These are phyloP conservation scores for Aspergillus avenaceus DNA, from an alignment of 495 filamentous ascomycete species.

Conservation along the genomic window DNA sequence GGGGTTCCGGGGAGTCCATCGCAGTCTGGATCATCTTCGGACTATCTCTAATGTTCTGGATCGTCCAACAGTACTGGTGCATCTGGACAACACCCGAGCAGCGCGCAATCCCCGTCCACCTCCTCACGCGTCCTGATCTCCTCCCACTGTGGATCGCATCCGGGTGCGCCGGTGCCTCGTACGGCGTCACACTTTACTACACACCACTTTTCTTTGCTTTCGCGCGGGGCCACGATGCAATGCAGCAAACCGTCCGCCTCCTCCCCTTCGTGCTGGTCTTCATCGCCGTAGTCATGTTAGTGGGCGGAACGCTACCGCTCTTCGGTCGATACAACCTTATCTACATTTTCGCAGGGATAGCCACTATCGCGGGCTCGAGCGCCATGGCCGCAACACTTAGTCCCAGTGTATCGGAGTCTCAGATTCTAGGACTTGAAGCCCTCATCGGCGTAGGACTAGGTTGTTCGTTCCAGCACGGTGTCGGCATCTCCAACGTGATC, in stretches of 20 bases:
- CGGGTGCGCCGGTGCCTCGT: constrained; percentile 7
- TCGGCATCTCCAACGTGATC: constrained; percentile 9
- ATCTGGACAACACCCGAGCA: constrained; percentile 6
- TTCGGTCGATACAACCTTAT: constrained; percentile 6
- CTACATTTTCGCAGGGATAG: constrained; percentile 3
- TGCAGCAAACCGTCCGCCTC: background rate
- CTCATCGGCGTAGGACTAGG: constrained; percentile 10
- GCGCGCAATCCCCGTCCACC: constrained; percentile 7
- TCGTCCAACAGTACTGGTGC: constrained; percentile 10
- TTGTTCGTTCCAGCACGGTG: constrained; percentile 11
- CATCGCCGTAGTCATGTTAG: background rate
- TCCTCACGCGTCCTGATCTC: constrained; percentile 3
- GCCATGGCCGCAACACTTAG: constrained; percentile 5
- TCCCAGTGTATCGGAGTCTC: constrained; percentile 1
- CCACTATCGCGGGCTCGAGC: background rate
- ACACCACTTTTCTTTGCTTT: constrained; percentile 1
- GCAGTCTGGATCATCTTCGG: constrained; percentile 44
- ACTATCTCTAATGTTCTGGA: constrained; percentile 35
- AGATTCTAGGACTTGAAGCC: constrained; percentile 6
- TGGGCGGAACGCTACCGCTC: background rate
- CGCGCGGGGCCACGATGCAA: background rate
- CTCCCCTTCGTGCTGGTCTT: constrained; percentile 1
- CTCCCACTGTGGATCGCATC: constrained; percentile 11
- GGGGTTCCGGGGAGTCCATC: constrained; percentile 48
- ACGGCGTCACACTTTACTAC: constrained; percentile 13